Base-by-base conservation (phyloP, 73 alveolate genomes). In the Paramecium sonneborni region DNA sequence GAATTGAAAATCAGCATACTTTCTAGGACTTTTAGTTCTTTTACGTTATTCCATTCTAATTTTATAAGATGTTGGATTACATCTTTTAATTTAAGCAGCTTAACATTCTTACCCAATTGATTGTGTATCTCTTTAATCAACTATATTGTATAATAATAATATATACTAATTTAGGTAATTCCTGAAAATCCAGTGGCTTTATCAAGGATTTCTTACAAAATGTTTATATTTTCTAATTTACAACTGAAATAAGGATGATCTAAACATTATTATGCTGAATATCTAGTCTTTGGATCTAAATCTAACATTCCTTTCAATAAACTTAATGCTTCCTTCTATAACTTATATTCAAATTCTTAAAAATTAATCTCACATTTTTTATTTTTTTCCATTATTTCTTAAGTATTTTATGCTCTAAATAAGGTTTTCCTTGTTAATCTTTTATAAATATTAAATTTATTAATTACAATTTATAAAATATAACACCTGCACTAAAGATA, bases 401-500 rank as follows among this genome's bases (percentile, higher is more conserved):
- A 1, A 6, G 90, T 79, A 41, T 79, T 79, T 79, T 79, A 0
- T 11, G 90, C 90, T 46, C 52, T 79, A 44, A 79, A 79, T 79
- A 79, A 79, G 18, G 90, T 79, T 46, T 18, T 79, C 43, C 41
- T 79, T 18, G 90, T 79, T 23, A 79, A 23, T 43, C 90, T 79
- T 18, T 37, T 2, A 1, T 4, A n/a, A 43, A 7, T 41, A 12
- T 2, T 11, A 7, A 43, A 0, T 14, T 32, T n/a, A n/a, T n/a
- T 14, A 5, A 21, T 43, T 79, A 79, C 90, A 79, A 79, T 79
- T 79, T 79, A 24, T 43, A 79, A 46, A 79, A 79, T 6, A 79
- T 79, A 24, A 79, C 90, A 38, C 90, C 90, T 14, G 90, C 90
- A 26, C 90, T 79, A 28, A 79, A 79, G 28, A 79, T 62, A 79